These are phyloP conservation scores for apple (Malus domestica) DNA, from an alignment of 306 rosid genomes.

Conservation along the genomic window ASM211411v1 NC_041803.1:11886501-11887000, in stretches of 20 bases:
- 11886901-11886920: constrained; percentile 24
- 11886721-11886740: background rate
- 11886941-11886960: constrained; percentile 20
- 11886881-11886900: constrained; percentile 42
- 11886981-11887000: background rate
- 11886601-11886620: background rate
- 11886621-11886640: background rate
- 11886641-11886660: background rate
- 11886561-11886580: background rate
- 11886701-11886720: background rate
- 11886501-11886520: background rate
- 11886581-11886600: background rate
- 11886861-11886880: constrained; percentile 40
- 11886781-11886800: constrained; percentile 17
- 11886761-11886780: too few relatives aligned
- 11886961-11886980: constrained; percentile 15
- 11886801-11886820: background rate
- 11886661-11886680: background rate
- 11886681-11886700: background rate
- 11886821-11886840: constrained; percentile 9
- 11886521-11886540: background rate
- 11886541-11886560: background rate
- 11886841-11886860: constrained; percentile 26
- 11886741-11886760: background rate
- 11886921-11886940: background rate